Evolutionary conservation across 805 yeast species (phyloP).

Genomic region (Grigorovia transvaalensis): DNA sequence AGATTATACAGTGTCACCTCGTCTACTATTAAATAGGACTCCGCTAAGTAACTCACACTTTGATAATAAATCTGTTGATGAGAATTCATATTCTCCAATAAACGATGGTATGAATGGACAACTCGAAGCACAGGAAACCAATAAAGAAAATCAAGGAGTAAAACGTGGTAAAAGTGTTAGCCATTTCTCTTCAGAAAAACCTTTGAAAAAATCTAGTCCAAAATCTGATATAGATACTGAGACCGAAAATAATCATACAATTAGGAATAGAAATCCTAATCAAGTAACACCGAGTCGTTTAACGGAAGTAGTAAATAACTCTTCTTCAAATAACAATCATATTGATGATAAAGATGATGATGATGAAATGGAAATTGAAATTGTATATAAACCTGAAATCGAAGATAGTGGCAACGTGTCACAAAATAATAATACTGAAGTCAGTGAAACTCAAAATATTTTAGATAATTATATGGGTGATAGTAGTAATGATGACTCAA

Average conservation of each 20-base stretch:
- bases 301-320: too few relatives aligned
- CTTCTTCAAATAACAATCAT: too few relatives aligned
- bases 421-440: neutral
- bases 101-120: neutral
- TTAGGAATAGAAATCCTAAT: too few relatives aligned
- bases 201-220: too few relatives aligned
- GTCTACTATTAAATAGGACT: conserved; percentile 1
- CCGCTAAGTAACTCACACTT: conserved; percentile 1
- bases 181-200: neutral
- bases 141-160: neutral
- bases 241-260: too few relatives aligned
- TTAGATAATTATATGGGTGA: conserved; percentile 1
- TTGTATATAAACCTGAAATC: neutral
- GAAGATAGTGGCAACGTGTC: neutral
- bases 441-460: conserved; percentile 1
- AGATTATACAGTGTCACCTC: conserved; percentile 2
- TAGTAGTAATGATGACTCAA: neutral
- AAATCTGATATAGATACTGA: too few relatives aligned
- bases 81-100: neutral
- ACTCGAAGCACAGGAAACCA: neutral
- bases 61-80: conserved; percentile 4
- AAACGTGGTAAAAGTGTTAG: too few relatives aligned
- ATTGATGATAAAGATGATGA: neutral
- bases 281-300: too few relatives aligned
- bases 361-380: neutral